phyloP scores from a whole-genome alignment of 179 eudicot genomes.

The Pouteria campechiana region DNA sequence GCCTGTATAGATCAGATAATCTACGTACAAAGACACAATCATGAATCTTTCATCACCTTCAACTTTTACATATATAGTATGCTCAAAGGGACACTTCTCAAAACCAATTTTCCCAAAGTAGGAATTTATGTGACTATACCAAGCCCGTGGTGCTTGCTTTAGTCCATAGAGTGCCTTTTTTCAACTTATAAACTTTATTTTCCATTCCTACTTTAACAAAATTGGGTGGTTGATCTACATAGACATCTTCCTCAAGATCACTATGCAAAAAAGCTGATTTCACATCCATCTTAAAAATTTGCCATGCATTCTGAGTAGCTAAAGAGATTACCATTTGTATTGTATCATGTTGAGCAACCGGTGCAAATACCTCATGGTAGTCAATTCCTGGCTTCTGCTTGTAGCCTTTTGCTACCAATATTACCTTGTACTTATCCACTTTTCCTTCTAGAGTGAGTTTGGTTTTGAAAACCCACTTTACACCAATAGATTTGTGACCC shows the following conservation, averaged over 20 bases:
- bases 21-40: background rate
- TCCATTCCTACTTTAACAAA: background rate
- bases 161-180: constrained; percentile 10
- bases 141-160: constrained; percentile 13
- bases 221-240: constrained; percentile 5
- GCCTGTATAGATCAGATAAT: background rate
- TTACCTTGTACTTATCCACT: constrained; percentile 9
- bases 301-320: constrained; percentile 6
- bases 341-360: constrained; percentile 7
- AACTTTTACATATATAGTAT: constrained; percentile 7
- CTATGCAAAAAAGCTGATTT: constrained; percentile 13
- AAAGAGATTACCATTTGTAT: background rate
- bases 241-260: constrained; percentile 4
- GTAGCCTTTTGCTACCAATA: constrained; percentile 10
- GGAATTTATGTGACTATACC: constrained; percentile 6
- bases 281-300: constrained; percentile 6
- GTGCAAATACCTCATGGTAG: constrained; percentile 6
- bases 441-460: constrained; percentile 6
- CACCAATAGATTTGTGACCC: constrained; percentile 3
- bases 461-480: constrained; percentile 16
- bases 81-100: background rate
- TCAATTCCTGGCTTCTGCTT: constrained; percentile 8
- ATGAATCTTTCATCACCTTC: background rate
- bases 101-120: constrained; percentile 4
- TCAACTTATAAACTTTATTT: constrained; percentile 1